Evolutionary conservation across 2,329 filamentous ascomycete species (phyloP).

Genomic region (Colletotrichum horii): DNA sequence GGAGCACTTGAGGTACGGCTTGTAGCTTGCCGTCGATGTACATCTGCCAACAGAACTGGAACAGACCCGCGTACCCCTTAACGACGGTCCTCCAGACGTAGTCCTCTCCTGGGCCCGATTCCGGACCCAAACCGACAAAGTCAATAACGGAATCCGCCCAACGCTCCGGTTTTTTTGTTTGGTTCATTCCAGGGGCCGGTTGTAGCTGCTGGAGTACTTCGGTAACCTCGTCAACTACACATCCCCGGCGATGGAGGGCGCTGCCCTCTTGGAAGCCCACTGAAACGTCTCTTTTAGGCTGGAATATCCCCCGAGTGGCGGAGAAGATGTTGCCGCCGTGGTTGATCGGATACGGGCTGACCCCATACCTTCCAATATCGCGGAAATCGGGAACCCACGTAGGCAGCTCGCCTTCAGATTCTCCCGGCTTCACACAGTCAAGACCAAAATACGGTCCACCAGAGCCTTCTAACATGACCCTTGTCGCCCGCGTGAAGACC

Average conservation of each 20-base stretch:
- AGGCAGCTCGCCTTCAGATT: neutral
- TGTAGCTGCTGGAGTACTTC: neutral
- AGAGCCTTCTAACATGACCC: neutral
- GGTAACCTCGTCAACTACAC: neutral
- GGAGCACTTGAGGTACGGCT: rapidly evolving
- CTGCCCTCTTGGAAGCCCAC: neutral
- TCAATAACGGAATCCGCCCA: neutral
- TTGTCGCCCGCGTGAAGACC: slow-evolving; percentile 14
- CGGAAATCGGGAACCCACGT: slow-evolving; percentile 24
- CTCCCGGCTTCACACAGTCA: slow-evolving; percentile 10
- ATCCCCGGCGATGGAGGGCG: neutral
- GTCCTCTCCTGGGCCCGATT: neutral
- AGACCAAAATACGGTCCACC: neutral
- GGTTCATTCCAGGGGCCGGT: neutral
- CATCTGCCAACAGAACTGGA: neutral
- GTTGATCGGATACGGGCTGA: neutral
- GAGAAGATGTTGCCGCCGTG: neutral
- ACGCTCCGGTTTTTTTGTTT: neutral
- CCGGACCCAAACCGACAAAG: neutral
- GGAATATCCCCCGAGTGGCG: neutral
- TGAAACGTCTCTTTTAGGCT: neutral
- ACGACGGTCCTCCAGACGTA: neutral
- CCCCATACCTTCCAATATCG: neutral
- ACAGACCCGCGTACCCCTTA: rapidly evolving
- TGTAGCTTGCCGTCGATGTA: neutral